phyloP scores from a whole-genome alignment of 352 stramenopile species.

The Globisporangium acanthophoron region DNA sequence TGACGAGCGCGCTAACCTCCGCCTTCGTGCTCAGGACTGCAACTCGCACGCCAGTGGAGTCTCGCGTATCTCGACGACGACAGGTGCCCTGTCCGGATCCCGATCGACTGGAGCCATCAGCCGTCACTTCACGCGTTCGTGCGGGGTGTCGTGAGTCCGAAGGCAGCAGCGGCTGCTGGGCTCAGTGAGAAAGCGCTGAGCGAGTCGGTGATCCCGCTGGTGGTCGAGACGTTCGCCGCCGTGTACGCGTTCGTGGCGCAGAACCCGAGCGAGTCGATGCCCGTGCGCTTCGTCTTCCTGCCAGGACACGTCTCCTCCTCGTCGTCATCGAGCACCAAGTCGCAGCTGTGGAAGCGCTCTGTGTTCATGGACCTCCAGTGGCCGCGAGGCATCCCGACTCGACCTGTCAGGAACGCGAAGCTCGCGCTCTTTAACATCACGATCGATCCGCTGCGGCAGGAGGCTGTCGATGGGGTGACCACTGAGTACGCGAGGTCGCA shows the following conservation, averaged over 20 bases:
- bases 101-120: constrained; percentile 41
- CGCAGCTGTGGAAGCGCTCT: constrained; percentile 33
- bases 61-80: constrained; percentile 37
- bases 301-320: constrained; percentile 11
- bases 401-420: constrained; percentile 17
- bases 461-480: constrained; percentile 1
- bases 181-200: constrained; percentile 9
- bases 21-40: constrained; percentile 22
- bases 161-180: constrained; percentile 17
- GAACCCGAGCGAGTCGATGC: constrained; percentile 34
- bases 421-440: constrained; percentile 60
- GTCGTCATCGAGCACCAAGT: constrained; percentile 16
- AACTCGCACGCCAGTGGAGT: constrained; percentile 40
- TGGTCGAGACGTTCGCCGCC: constrained; percentile 39
- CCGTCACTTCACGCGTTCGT: constrained; percentile 31
- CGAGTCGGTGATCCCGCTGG: constrained; percentile 23
- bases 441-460: constrained; percentile 28
- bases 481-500: constrained; percentile 4
- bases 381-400: constrained; percentile 15
- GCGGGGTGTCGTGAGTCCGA: constrained; percentile 35
- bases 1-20: background rate
- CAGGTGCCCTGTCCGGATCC: constrained; percentile 32
- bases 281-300: constrained; percentile 38
- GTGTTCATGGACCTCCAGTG: constrained; percentile 38
- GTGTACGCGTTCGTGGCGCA: constrained; percentile 31